These are phyloP conservation scores for Diaporthe australafricana DNA, from an alignment of 2,329 filamentous ascomycete species.

Conservation along the genomic window DNA sequence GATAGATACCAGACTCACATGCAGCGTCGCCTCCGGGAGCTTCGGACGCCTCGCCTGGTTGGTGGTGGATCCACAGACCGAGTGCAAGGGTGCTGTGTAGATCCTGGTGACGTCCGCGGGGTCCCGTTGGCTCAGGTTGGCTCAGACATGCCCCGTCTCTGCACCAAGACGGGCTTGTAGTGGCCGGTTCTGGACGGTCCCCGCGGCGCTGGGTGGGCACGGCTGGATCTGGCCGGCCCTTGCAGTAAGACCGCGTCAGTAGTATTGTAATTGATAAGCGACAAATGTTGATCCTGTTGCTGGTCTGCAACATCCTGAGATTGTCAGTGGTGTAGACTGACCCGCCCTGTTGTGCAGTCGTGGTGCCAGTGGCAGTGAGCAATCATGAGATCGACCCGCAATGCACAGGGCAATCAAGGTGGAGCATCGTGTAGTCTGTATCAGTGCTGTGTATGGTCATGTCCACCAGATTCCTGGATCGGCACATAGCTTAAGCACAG, in stretches of 20 bases:
- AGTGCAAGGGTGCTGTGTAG: slow-evolving; percentile 17
- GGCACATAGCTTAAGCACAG: neutral
- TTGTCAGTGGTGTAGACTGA: no score
- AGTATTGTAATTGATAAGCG: neutral
- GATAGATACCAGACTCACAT: neutral
- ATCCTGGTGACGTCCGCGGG: slow-evolving; percentile 22
- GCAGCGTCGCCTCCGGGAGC: slow-evolving; percentile 23
- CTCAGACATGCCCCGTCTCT: neutral
- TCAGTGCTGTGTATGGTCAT: neutral
- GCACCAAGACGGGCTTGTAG: neutral
- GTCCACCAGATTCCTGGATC: neutral
- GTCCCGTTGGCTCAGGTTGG: slow-evolving; percentile 10
- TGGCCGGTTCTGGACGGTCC: neutral
- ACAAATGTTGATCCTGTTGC: neutral
- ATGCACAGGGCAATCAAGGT: neutral
- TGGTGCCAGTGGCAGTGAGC: neutral
- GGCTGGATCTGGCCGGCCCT: neutral
- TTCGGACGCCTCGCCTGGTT: slow-evolving; percentile 19
- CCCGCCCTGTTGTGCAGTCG: neutral
- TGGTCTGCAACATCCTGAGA: neutral
- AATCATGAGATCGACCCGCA: slow-evolving; percentile 1
- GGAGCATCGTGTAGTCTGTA: neutral
- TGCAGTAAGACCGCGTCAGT: slow-evolving; percentile 6
- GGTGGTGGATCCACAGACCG: neutral
- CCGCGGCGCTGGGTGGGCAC: slow-evolving; percentile 3